These are phyloP conservation scores for Phaeophleospora eucalypticola DNA, from an alignment of 2,329 filamentous ascomycete species.

Conservation along the genomic window DNA sequence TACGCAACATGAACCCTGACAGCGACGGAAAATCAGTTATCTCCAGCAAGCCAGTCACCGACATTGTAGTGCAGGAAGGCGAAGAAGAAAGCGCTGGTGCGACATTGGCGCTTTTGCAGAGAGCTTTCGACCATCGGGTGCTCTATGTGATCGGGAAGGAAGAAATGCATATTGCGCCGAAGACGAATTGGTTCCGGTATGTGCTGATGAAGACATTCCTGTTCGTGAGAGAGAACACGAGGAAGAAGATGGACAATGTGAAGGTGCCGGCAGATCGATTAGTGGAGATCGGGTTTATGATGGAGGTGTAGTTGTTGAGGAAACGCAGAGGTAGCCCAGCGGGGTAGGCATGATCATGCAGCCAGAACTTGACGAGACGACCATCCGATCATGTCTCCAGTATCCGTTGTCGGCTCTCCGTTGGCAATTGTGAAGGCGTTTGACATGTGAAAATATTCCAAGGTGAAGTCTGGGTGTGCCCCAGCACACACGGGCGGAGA, in stretches of 20 bases:
- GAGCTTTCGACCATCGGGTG: slow-evolving; percentile 45
- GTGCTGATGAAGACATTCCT: slow-evolving; percentile 54
- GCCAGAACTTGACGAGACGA: no score
- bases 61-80: slow-evolving; percentile 1
- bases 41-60: not conserved
- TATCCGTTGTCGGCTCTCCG: no score
- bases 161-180: slow-evolving; percentile 50
- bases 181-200: slow-evolving; percentile 42
- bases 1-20: not conserved
- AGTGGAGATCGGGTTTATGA: slow-evolving; percentile 66
- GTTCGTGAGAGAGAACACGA: slow-evolving; percentile 62
- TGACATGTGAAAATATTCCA: not conserved
- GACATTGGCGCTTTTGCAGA: slow-evolving; percentile 32
- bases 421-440: no score
- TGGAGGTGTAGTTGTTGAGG: no score
- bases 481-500: not conserved
- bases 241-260: slow-evolving; percentile 63
- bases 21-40: slow-evolving; percentile 4
- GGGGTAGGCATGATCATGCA: no score
- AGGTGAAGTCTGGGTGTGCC: not conserved
- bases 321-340: no score
- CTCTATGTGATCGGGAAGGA: slow-evolving; percentile 59
- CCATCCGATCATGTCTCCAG: no score
- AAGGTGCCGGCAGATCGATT: slow-evolving; percentile 56
- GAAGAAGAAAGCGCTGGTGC: slow-evolving; percentile 6